Percentiles rank a stretch among this genome's conserved stretches.
phyloP scores from a whole-genome alignment of 768 basidiomycete genomes.

The Hericium alpestre region DNA sequence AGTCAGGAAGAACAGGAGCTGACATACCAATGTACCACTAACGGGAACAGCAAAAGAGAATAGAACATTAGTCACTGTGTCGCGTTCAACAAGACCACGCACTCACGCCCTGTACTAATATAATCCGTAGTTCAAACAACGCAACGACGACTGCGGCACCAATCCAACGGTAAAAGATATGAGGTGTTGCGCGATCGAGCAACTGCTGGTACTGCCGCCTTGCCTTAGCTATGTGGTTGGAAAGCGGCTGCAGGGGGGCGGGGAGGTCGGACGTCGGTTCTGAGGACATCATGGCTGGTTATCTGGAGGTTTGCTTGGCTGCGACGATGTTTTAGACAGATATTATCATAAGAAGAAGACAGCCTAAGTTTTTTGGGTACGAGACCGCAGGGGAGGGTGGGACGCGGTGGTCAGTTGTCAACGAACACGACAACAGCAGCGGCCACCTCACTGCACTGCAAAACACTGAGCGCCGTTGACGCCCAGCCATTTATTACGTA shows the following conservation, averaged over 20 bases:
- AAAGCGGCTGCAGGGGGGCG: slow-evolving; percentile 20
- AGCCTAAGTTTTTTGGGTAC: not conserved
- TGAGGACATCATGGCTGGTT: slow-evolving; percentile 11
- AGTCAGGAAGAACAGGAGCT: not conserved
- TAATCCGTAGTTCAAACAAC: slow-evolving; percentile 77
- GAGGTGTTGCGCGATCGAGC: slow-evolving; percentile 89
- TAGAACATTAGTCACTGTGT: slow-evolving; percentile 1
- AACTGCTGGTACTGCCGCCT: slow-evolving; percentile 75
- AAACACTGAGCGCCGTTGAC: not conserved
- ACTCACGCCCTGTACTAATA: slow-evolving; percentile 63
- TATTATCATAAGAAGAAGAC: not conserved
- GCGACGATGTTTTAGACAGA: not conserved
- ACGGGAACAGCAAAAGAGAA: not conserved
- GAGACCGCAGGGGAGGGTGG: not conserved
- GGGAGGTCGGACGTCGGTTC: slow-evolving; percentile 4
- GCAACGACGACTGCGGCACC: slow-evolving; percentile 58
- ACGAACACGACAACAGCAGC: not conserved
- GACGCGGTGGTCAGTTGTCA: not conserved
- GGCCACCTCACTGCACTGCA: not conserved
- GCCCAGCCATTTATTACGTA: not conserved
- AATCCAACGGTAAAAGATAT: slow-evolving; percentile 83
- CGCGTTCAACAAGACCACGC: not conserved
- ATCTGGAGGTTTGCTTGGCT: not conserved
- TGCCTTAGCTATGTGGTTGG: slow-evolving; percentile 33
- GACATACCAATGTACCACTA: slow-evolving; percentile 90